These are phyloP conservation scores for Talaromyces adpressus DNA, from an alignment of 495 filamentous ascomycete species.

Conservation along the genomic window DNA sequence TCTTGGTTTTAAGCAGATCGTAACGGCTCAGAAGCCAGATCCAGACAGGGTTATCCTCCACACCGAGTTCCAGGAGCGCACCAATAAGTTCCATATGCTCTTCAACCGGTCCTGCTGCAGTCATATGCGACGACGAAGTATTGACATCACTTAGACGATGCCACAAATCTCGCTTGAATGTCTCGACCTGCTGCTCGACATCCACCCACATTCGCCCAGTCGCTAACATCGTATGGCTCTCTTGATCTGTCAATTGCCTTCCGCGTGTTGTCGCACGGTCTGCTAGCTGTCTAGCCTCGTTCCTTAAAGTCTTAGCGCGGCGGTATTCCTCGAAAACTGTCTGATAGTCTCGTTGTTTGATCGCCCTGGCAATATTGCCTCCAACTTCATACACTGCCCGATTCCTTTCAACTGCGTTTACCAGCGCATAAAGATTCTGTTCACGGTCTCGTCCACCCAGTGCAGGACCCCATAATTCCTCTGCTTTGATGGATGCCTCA, in stretches of 20 bases:
- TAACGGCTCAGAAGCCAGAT: constrained; percentile 85
- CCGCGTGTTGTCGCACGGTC: constrained; percentile 40
- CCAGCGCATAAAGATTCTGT: constrained; percentile 68
- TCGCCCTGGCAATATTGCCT: constrained; percentile 68
- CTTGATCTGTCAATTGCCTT: constrained; percentile 54
- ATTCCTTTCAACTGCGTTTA: constrained; percentile 66
- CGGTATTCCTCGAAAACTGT: constrained; percentile 78
- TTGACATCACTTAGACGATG: constrained; percentile 58
- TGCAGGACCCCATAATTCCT: constrained; percentile 95
- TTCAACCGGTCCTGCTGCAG: constrained; percentile 48
- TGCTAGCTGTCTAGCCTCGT: constrained; percentile 60
- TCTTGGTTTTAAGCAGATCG: constrained; percentile 80
- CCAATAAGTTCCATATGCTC: constrained; percentile 86
- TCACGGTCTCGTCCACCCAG: constrained; percentile 89
- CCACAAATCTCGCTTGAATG: constrained; percentile 88
- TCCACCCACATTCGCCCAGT: constrained; percentile 94
- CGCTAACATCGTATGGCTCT: constrained; percentile 77
- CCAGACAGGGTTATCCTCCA: constrained; percentile 94
- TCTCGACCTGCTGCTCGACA: constrained; percentile 72
- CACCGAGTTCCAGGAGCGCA: constrained; percentile 81
- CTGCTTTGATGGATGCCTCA: constrained; percentile 85
- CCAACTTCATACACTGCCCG: constrained; percentile 75
- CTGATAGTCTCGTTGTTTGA: constrained; percentile 86
- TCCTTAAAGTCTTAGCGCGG: constrained; percentile 65
- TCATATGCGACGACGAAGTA: constrained; percentile 33